A percentile compares a stretch with the other conserved stretches of the same genome.
These are phyloP conservation scores for Wickerhamiella nectarea DNA, from an alignment of 805 yeast genomes.

Conservation along the genomic window DNA sequence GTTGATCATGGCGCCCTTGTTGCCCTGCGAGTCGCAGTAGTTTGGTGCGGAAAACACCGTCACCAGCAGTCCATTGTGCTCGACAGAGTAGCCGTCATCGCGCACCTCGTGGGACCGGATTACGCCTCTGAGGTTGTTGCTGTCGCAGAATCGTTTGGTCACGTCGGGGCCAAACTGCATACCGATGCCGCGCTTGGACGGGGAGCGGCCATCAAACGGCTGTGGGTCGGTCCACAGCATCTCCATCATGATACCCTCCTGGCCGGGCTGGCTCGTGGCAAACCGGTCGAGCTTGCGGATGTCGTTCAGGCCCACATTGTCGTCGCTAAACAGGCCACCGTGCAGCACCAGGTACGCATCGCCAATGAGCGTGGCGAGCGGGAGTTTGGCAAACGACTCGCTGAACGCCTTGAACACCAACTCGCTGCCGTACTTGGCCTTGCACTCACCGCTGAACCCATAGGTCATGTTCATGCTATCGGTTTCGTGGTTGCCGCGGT, in stretches of 20 bases:
- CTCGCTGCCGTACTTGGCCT: conserved; percentile 62
- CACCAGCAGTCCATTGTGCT: conserved; percentile 72
- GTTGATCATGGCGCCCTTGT: conserved; percentile 79
- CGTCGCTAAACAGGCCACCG: conserved; percentile 84
- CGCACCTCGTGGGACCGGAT: conserved; percentile 94
- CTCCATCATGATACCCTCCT: conserved; percentile 91
- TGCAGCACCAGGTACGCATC: conserved; percentile 77
- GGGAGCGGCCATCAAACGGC: conserved; percentile 56
- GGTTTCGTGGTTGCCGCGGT: conserved; percentile 95
- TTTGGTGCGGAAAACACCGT: conserved; percentile 99
- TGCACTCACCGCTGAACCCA: conserved; percentile 94
- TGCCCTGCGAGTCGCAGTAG: conserved; percentile 87
- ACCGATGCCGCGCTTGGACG: conserved; percentile 90
- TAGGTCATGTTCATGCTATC: conserved; percentile 92
- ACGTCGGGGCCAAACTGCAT: conserved; percentile 95
- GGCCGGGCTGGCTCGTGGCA: conserved; percentile 63
- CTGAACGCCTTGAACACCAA: conserved; percentile 70
- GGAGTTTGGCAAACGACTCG: conserved; percentile 73
- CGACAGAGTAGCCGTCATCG: conserved; percentile 76
- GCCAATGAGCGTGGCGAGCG: conserved; percentile 73
- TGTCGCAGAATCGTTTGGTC: conserved; percentile 61
- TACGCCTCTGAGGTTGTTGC: conserved; percentile 60
- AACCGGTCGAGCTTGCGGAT: conserved; percentile 60
- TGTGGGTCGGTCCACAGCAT: conserved; percentile 97
- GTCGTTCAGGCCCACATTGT: conserved; percentile 56